phyloP scores from a whole-genome alignment of 352 stramenopile species.

The Globisporangium radiosum region DNA sequence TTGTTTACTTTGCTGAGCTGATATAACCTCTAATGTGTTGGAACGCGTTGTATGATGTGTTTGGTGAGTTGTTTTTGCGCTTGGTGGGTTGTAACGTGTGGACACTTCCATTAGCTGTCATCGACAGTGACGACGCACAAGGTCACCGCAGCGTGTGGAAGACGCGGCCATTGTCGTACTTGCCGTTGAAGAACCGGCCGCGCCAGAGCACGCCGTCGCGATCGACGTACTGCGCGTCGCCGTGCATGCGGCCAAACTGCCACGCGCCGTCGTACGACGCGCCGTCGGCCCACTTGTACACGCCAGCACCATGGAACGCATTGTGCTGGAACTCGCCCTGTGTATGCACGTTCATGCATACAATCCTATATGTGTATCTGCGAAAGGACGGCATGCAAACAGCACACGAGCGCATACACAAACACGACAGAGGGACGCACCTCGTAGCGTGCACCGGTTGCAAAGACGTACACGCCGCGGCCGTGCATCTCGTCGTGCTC shows the following conservation, averaged over 20 bases:
- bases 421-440: conserved; percentile 4
- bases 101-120: too few relatives aligned
- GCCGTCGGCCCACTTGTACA: conserved; percentile 65
- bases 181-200: conserved; percentile 73
- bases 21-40: neutral
- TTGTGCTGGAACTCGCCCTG: conserved; percentile 59
- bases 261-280: conserved; percentile 56
- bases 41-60: neutral
- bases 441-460: conserved; percentile 66
- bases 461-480: conserved; percentile 52
- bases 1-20: too few relatives aligned
- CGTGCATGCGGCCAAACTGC: conserved; percentile 69
- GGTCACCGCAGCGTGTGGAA: conserved; percentile 69
- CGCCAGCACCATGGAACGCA: conserved; percentile 50
- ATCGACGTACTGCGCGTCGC: conserved; percentile 59
- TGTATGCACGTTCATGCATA: neutral
- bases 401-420: neutral
- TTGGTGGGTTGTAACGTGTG: neutral
- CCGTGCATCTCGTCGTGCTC: conserved; percentile 66
- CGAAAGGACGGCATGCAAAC: too few relatives aligned
- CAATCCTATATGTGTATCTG: too few relatives aligned
- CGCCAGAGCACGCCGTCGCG: conserved; percentile 68
- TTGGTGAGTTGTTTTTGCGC: neutral
- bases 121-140: neutral
- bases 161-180: conserved; percentile 78